Evolutionary conservation across 495 filamentous ascomycete species (phyloP), one percentile per base, ranked within the genome.

Genomic region (Daldinia childiae): DNA sequence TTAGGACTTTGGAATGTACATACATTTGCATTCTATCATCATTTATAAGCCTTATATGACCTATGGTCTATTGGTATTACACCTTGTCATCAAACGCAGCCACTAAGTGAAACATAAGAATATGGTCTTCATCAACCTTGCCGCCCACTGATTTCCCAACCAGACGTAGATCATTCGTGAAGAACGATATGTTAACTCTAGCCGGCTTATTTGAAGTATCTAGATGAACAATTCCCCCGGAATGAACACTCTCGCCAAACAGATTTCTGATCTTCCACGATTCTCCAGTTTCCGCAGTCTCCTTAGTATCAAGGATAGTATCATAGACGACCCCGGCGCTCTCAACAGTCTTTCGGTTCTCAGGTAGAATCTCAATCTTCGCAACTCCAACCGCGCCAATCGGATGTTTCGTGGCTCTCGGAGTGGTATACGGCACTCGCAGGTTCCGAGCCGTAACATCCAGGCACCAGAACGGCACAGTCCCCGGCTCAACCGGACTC

Each of bases 401-500:
- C 0, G 83, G 79, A 78, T 89, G 85, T 27, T 65, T 76, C 1
- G 76, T 77, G 19, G 69, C 77, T 21, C 74, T 74, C 17, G 55
- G 66, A 6, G 62, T 59, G 8, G 51, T 36, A 14, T 76, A 65
- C 14, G 87, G 85, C 5, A 86, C 87, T 24, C 87, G 62, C 14
- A 82, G 55, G 4, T 71, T 57, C 14, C 87, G 69, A 17, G 77
- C 69, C 61, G 87, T 88, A 6, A 85, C 74, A 69, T 90, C 87
- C 34, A 87, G 75, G 65, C 86, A 88, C 81, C 85, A 89, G 63
- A 89, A 89, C 11, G 87, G 87, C 8, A 85, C 57, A 27, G 62
- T 73, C 4, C 71, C 71, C 1, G 50, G 62, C 32, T 64, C 62
- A 0, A 73, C 59, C 75, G 77, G 8, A 73, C 75, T 29, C 70